Evolutionary conservation across 345 rosid species (phyloP).

Genomic region (Brassica incana): DNA sequence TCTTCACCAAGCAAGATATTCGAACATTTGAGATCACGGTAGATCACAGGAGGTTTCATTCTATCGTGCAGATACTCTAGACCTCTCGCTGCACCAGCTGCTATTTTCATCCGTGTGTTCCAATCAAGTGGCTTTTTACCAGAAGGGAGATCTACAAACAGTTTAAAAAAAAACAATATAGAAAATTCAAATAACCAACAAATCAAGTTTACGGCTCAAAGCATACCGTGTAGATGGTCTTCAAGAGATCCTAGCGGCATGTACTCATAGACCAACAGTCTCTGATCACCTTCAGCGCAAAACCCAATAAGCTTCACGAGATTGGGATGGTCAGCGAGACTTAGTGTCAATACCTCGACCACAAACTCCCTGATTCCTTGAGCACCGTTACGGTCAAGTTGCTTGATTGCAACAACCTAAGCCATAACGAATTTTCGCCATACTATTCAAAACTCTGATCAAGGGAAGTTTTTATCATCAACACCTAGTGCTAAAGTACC

Average conservation of each 20-base stretch:
- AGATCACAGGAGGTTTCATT: constrained; percentile 78
- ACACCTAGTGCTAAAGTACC: constrained; percentile 37
- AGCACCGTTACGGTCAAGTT: constrained; percentile 75
- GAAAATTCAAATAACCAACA: neutral
- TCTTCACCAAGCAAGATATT: constrained; percentile 80
- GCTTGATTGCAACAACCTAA: constrained; percentile 90
- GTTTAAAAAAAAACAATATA: constrained; percentile 15
- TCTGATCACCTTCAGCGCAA: constrained; percentile 90
- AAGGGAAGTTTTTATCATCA: no score
- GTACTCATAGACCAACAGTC: constrained; percentile 82
- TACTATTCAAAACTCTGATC: neutral
- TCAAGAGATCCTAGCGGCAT: constrained; percentile 89
- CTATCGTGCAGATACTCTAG: constrained; percentile 80
- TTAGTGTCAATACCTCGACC: constrained; percentile 77
- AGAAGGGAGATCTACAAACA: constrained; percentile 51
- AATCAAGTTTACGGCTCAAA: no score
- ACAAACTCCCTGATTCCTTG: constrained; percentile 88
- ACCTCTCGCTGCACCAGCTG: constrained; percentile 88
- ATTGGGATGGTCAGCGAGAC: constrained; percentile 77
- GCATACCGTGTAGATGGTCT: constrained; percentile 64
- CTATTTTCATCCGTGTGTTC: constrained; percentile 83
- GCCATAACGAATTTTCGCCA: neutral
- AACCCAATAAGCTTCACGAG: constrained; percentile 85
- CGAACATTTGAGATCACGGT: constrained; percentile 87
- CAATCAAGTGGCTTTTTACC: constrained; percentile 64